Base-by-base conservation (phyloP, 1,139 yeast species). In the Hyphopichia wangnamkhiaoensis region DNA sequence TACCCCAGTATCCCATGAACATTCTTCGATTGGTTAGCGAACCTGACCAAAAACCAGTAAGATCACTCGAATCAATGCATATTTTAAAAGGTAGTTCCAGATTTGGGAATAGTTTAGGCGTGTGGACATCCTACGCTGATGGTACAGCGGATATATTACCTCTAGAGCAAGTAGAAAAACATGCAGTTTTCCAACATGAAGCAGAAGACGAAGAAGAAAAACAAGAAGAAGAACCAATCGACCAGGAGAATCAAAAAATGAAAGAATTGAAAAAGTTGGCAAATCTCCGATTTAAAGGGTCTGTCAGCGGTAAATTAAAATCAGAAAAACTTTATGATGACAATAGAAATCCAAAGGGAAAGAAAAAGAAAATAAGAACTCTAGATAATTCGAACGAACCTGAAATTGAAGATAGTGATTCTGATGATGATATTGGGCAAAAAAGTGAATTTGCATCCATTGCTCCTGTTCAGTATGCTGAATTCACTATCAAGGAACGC, bases 81-180 rank as follows among this genome's bases (percentile, higher is more conserved):
- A 67, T 80, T 2, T 53, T 82, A 10, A 73, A 77, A 41, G 91
- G 91, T 4, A 71, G 71, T 25, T 78, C 88, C 0, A 63, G 90
- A 38, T 77, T 76, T 48, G 69, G 81, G 1, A 64, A 73, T 31
- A 71, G 88, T 19, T 54, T 82, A 41, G 93, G 90, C 0, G 70
- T 78, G 4, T 86, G 94, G 94, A 57, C 78, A 0, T 75, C 81
- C 0, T 86, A 84, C 56, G 90, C 93, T 0, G 80, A 81, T 49
- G 80, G 79, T 1, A 62, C 68, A 0, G 77, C 80, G 2, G 95
- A 86, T 56, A 66, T 72, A 17, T 69, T 80, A 3, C 90, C 93
- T 0, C 63, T 85, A 27, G 77, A 69, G 8, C 59, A 68, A 23
- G 50, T 64, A 2, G 67, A 63, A 5, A 50, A 55, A 3, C 80